Conservation (phyloP, 495 filamentous ascomycete species). For the Collariella sp. region DNA sequence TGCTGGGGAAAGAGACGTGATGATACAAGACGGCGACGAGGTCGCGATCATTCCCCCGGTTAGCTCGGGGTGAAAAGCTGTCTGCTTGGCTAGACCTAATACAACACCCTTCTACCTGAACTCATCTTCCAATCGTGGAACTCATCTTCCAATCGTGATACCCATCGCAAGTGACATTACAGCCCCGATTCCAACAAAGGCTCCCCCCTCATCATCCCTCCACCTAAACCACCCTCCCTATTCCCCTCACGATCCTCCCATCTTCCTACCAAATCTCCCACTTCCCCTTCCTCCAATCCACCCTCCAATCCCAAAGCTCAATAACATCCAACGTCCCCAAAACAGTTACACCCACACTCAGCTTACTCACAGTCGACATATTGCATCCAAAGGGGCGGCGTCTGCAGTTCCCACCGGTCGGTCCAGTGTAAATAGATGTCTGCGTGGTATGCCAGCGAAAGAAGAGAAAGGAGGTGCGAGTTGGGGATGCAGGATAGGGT, state of each 20-base stretch:
- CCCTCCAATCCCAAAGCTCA: conserved; percentile 17
- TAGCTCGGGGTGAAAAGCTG: conserved; percentile 62
- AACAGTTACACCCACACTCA: conserved; percentile 32
- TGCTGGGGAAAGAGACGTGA: conserved; percentile 27
- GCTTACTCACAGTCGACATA: conserved; percentile 44
- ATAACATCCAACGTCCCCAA: too few species aligned
- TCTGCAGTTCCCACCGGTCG: conserved; percentile 46
- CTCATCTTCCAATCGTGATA: too few species aligned
- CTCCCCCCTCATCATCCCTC: not conserved
- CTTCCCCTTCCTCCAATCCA: not conserved
- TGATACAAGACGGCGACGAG: conserved; percentile 75
- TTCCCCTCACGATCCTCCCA: too few species aligned
- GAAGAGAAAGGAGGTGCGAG: conserved; percentile 27
- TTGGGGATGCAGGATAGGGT: conserved; percentile 45
- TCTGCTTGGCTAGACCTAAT: not conserved
- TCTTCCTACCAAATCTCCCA: not conserved
- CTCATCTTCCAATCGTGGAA: not conserved
- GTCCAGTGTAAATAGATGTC: conserved; percentile 41
- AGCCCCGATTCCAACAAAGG: not conserved
- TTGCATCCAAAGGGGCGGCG: conserved; percentile 40
- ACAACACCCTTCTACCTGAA: not conserved
- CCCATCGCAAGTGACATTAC: too few species aligned
- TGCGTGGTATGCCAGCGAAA: conserved; percentile 37
- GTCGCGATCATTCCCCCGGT: conserved; percentile 97
- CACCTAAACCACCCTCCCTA: too few species aligned